These are phyloP conservation scores for Gossypium longicalyx DNA, from an alignment of 345 rosid genomes.

Conservation along the genomic window DNA sequence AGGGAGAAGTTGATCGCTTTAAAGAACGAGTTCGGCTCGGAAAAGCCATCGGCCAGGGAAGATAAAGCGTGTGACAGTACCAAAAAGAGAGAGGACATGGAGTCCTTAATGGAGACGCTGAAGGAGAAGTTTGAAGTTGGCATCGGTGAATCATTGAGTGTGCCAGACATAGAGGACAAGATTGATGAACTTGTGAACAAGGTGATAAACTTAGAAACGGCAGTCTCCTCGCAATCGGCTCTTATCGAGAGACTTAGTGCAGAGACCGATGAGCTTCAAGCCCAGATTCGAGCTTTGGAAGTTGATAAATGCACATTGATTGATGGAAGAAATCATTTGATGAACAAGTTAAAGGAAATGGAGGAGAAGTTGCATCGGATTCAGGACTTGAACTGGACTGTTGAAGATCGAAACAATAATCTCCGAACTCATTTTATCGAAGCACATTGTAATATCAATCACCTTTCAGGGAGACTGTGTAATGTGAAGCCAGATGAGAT, in stretches of 20 bases:
- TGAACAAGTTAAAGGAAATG: constrained; percentile 52
- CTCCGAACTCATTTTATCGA: constrained; percentile 49
- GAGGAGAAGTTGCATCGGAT: constrained; percentile 53
- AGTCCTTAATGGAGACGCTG: constrained; percentile 25
- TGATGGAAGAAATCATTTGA: constrained; percentile 37
- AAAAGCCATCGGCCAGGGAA: not conserved
- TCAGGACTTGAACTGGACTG: constrained; percentile 44
- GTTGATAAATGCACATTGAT: constrained; percentile 41
- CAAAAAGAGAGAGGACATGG: not conserved
- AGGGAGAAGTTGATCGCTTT: constrained; percentile 50
- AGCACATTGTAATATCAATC: constrained; percentile 48
- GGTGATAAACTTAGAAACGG: constrained; percentile 66
- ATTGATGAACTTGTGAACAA: constrained; percentile 85
- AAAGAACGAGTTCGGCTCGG: constrained; percentile 12
- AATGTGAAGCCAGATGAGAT: constrained; percentile 39
- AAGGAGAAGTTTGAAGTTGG: constrained; percentile 56
- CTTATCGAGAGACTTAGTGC: constrained; percentile 55
- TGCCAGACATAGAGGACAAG: constrained; percentile 77
- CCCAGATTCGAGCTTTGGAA: constrained; percentile 60
- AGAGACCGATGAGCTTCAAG: constrained; percentile 71
- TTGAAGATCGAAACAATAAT: constrained; percentile 46
- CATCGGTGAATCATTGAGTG: constrained; percentile 35
- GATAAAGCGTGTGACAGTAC: not conserved
- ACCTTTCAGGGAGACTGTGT: constrained; percentile 39
- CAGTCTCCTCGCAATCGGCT: constrained; percentile 68